Evolutionary conservation across 1,139 yeast species (phyloP).

Genomic region (Hyphopichia khmerensis): DNA sequence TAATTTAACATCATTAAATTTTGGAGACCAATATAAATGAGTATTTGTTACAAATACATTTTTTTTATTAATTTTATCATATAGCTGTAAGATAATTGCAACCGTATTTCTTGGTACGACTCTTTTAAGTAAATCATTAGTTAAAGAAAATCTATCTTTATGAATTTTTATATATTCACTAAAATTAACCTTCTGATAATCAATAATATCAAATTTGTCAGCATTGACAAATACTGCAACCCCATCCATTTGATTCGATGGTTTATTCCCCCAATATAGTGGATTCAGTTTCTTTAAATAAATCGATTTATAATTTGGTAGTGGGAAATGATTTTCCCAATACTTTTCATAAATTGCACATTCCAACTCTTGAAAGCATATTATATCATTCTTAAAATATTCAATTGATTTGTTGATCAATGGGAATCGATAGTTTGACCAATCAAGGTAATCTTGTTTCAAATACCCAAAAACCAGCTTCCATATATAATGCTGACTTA

Average conservation of each 20-base stretch:
- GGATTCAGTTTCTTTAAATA: conserved; percentile 51
- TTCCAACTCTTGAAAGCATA: conserved; percentile 65
- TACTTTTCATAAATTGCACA: conserved; percentile 38
- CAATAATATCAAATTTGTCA: conserved; percentile 44
- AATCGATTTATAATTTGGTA: conserved; percentile 39
- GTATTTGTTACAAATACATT: conserved; percentile 51
- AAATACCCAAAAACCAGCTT: conserved; percentile 52
- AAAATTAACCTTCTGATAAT: conserved; percentile 39
- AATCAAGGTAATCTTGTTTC: conserved; percentile 41
- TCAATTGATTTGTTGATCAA: conserved; percentile 38
- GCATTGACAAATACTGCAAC: conserved; percentile 52
- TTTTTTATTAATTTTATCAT: conserved; percentile 39
- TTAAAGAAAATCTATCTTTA: conserved; percentile 31
- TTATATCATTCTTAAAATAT: conserved; percentile 49
- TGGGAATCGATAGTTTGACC: conserved; percentile 46
- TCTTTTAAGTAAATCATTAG: conserved; percentile 33
- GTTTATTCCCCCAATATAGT: conserved; percentile 45
- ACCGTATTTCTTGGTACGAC: conserved; percentile 56
- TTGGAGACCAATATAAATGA: conserved; percentile 58
- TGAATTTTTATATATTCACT: conserved; percentile 32
- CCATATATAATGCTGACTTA: conserved; percentile 60
- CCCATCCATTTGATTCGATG: conserved; percentile 51
- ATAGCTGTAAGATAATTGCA: conserved; percentile 45
- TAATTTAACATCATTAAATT: conserved; percentile 53
- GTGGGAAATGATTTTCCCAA: conserved; percentile 37